These are phyloP conservation scores for Rosellinia necatrix DNA, from an alignment of 2,329 filamentous ascomycete species.

Conservation along the genomic window DNA sequence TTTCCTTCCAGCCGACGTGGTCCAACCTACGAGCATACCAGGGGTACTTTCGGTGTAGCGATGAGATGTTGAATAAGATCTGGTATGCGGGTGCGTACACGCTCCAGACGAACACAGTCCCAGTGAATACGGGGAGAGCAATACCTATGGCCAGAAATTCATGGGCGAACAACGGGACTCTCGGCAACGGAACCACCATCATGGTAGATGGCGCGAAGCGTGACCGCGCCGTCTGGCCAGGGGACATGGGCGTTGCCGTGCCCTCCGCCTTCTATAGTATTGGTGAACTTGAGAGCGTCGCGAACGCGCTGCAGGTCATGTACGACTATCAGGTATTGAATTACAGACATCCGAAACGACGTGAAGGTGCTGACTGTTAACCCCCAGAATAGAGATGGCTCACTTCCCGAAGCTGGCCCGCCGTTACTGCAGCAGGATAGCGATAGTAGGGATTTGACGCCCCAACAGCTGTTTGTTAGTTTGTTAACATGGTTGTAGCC, in stretches of 20 bases:
- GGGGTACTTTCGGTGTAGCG: conserved; percentile 12
- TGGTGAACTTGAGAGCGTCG: conserved; percentile 48
- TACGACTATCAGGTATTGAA: conserved; percentile 42
- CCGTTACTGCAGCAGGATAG: conserved; percentile 33
- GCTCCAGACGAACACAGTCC: conserved; percentile 45
- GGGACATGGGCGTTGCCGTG: conserved; percentile 59
- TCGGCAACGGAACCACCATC: conserved; percentile 39
- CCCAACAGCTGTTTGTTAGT: not conserved
- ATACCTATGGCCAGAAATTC: conserved; percentile 35
- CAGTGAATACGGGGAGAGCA: conserved; percentile 32
- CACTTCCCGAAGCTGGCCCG: conserved; percentile 37
- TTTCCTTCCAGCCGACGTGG: conserved; percentile 15
- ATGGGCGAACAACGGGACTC: conserved; percentile 38
- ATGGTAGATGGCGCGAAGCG: conserved; percentile 56
- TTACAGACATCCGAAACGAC: conserved; percentile 7
- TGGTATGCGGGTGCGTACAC: conserved; percentile 63
- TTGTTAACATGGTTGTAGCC: conserved; percentile 10
- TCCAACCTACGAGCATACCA: conserved; percentile 8
- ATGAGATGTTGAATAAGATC: conserved; percentile 55
- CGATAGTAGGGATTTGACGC: conserved; percentile 22
- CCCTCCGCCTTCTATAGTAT: conserved; percentile 56
- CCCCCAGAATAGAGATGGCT: conserved; percentile 28
- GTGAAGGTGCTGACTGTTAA: not conserved
- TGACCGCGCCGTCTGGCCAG: conserved; percentile 60
- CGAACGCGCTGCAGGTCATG: conserved; percentile 47